Evolutionary conservation across 352 stramenopile genomes (phyloP), one percentile per base, ranked within the genome.

Genomic region (Globisporangium abappressorium): DNA sequence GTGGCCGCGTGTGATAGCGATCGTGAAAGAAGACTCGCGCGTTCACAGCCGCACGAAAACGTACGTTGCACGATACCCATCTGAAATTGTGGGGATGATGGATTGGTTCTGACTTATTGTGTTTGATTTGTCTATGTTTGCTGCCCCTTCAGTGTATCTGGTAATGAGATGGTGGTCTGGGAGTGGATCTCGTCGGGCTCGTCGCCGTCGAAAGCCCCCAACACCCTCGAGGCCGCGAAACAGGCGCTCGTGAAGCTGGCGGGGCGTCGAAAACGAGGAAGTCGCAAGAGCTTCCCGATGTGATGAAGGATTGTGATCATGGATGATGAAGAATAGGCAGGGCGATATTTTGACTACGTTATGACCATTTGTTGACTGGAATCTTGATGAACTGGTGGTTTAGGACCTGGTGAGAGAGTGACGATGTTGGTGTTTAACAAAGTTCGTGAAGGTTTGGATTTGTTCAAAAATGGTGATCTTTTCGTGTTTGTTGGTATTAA

Each of bases 1-100:
- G 33, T 92, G 84, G 84, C 81, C 84, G 6, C 81, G 76, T 38
- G 82, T 92, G 38, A 70, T 65, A 20, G 75, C 72, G 53, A 66
- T 87, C n/a, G 71, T 90, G 7, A 74, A 70, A 2, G 74, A 86
- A n/a, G 84, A 92, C 62, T 84, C 82, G 4, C 75, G 82, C 6
- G 76, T 92, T n/a, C 64, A 64, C 9, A 74, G 68, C 15, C 75
- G 69, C 28, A 64, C 77, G 14, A 77, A 79, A 54, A 78, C 66
- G 84, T 92, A 82, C 47, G 82, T 60, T 28, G 18, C n/a, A 24
- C 8, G 28, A n/a, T 34, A 5, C 24, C 2, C 24, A 41, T 59
- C 24, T 26, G 24, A 26, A 26, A 26, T 43, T 53, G 11, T 24
- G 24, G 28, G 24, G 18, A 62, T 38, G 18, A 41, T 57, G 15